Evolutionary conservation across 2,329 filamentous ascomycete species (phyloP).

Genomic region (Botrytis galanthina): DNA sequence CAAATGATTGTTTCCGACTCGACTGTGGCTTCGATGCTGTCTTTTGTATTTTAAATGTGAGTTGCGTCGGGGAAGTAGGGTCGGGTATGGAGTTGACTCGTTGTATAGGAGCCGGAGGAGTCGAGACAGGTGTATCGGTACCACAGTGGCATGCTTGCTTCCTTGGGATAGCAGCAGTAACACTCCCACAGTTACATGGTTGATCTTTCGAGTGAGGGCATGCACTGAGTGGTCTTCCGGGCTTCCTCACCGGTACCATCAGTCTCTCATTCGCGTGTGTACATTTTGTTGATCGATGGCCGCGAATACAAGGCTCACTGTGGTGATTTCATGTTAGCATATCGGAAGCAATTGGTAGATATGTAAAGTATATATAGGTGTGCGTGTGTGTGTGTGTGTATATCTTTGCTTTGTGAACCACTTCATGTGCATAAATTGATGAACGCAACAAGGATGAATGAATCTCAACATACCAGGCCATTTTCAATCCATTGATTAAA

Average conservation of each 20-base stretch:
- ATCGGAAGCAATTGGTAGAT: background rate
- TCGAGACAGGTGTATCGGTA: slow-evolving; percentile 34
- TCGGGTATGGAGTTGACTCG: slow-evolving; percentile 40
- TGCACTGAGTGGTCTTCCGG: slow-evolving; percentile 66
- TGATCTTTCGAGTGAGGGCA: slow-evolving; percentile 58
- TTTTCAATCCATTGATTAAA: slow-evolving; percentile 67
- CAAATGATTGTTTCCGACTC: slow-evolving; percentile 49
- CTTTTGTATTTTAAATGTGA: slow-evolving; percentile 36
- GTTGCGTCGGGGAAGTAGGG: slow-evolving; percentile 40
- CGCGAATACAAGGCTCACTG: slow-evolving; percentile 72
- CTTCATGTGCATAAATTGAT: slow-evolving; percentile 1
- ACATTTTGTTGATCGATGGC: slow-evolving; percentile 74
- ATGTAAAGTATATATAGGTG: background rate
- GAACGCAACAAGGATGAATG: background rate
- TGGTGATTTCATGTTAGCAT: slow-evolving; percentile 25
- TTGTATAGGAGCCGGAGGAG: slow-evolving; percentile 22
- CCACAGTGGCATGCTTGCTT: slow-evolving; percentile 57
- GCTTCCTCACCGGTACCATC: slow-evolving; percentile 69
- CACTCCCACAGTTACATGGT: slow-evolving; percentile 57
- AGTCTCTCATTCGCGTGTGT: slow-evolving; percentile 65
- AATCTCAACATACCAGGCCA: slow-evolving; percentile 61
- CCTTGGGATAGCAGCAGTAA: slow-evolving; percentile 63
- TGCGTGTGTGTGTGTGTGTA: background rate
- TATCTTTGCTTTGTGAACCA: background rate
- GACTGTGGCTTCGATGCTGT: slow-evolving; percentile 26